Conservation (phyloP, 257 asterid species). For the Parsonsia alboflavescens region DNA sequence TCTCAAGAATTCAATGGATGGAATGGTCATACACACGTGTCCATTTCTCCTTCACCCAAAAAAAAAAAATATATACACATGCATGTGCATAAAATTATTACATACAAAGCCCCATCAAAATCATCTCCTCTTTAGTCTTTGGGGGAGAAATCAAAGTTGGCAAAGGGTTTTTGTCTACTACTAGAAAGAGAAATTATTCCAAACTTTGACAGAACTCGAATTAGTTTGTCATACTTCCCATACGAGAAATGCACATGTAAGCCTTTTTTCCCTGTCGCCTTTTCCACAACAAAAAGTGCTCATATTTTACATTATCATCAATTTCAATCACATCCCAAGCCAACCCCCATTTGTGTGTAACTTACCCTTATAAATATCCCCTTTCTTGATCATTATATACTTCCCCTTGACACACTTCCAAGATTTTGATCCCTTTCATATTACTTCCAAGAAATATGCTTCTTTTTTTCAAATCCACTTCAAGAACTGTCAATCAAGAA, state of each 20-base stretch:
- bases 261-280: slow-evolving; percentile 4
- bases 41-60: slow-evolving; percentile 10
- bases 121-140: background rate
- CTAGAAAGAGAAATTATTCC: background rate
- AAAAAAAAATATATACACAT: background rate
- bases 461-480: slow-evolving; percentile 40
- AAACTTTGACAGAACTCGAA: background rate
- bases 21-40: slow-evolving; percentile 14
- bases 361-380: slow-evolving; percentile 28
- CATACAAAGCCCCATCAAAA: background rate
- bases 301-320: background rate
- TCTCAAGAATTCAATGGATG: background rate
- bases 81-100: slow-evolving; percentile 8
- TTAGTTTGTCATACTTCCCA: slow-evolving; percentile 11
- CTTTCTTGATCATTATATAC: background rate
- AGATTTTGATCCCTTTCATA: slow-evolving; percentile 1
- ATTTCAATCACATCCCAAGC: background rate
- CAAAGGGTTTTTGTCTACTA: background rate
- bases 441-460: slow-evolving; percentile 23
- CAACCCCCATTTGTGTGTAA: background rate
- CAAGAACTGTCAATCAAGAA: slow-evolving; percentile 36
- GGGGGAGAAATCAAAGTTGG: slow-evolving; percentile 7
- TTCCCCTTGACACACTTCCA: slow-evolving; percentile 12
- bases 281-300: slow-evolving; percentile 2
- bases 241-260: slow-evolving; percentile 7